Evolutionary conservation across 371 early-diverging fungal genomes (phyloP), one percentile per base, ranked within the genome.

Genomic region (Mortierella polycephala): DNA sequence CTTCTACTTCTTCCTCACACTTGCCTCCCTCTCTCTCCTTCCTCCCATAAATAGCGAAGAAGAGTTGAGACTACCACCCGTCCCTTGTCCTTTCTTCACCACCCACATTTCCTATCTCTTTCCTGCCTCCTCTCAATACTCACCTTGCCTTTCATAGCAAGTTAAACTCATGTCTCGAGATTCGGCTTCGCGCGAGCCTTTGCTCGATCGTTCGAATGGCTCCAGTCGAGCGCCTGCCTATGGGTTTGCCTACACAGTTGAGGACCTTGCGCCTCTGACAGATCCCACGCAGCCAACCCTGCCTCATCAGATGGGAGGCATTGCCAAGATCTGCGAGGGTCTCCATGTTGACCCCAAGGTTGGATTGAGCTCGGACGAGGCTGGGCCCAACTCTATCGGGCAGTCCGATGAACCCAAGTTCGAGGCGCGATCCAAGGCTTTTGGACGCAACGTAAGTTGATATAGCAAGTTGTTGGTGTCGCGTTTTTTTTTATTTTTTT

Each of bases 291-390:
- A 88, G 79, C 86, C 86, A 30, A 87, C 87, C 6, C 69, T 82
- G n/a, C 87, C 94, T 2, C 75, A 83, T 30, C 79, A 90, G 56
- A 75, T 92, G 30, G 95, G 95, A 46, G 95, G 95, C 18, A 70
- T 83, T 7, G 81, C 85, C 7, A 75, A 82, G 47, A 83, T 95
- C 44, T 85, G 87, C 64, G 75, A 87, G 74, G 85, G 84, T 37
- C 83, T 95, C 13, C 83, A 81, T 44, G 91, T 92, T 0, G 89
- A 95, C 67, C 87, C 89, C 51, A 74, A 79, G 4, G 68, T 81
- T 10, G 95, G 95, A 46, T 85, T 95, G 20, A 83, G 77, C 42
- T 72, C 87, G 51, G 92, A 92, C 68, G 93, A 93, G 82, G 85
- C 83, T 14, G 40, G 57, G 11, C 45, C 64, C 50, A 51, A 63